Evolutionary conservation across 768 basidiomycete species (phyloP).

Genomic region (Suillus fuscotomentosus): DNA sequence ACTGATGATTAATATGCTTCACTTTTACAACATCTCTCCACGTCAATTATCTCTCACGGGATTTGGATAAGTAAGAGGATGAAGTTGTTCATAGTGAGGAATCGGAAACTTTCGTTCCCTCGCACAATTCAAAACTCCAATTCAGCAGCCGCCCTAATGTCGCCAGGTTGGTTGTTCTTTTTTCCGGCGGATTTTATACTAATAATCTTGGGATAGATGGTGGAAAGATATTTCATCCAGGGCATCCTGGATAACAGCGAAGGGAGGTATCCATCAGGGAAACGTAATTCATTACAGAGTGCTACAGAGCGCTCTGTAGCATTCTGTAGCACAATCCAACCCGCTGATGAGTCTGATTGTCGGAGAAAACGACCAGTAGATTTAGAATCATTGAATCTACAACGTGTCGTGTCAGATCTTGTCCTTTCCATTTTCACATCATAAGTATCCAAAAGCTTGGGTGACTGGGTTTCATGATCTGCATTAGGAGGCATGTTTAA

Average conservation of each 20-base stretch:
- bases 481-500: background rate
- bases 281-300: too few relatives aligned
- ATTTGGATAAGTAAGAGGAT: too few relatives aligned
- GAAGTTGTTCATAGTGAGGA: too few relatives aligned
- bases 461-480: background rate
- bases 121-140: background rate
- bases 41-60: too few relatives aligned
- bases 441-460: background rate
- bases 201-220: conserved; percentile 35
- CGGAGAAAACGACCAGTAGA: too few relatives aligned
- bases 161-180: conserved; percentile 12
- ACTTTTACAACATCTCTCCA: too few relatives aligned
- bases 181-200: too few relatives aligned
- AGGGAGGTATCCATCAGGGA: conserved; percentile 26
- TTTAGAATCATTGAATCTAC: background rate
- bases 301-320: too few relatives aligned
- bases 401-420: background rate
- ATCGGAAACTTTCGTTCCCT: too few relatives aligned
- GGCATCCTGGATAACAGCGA: conserved; percentile 43
- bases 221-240: conserved; percentile 45
- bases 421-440: background rate
- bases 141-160: conserved; percentile 19
- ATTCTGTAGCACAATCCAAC: too few relatives aligned
- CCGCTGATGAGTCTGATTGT: background rate
- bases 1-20: too few relatives aligned